Evolutionary conservation across 148 eudicot genomes (phyloP), one percentile per base, ranked within the genome.

Genomic region (Agrostemma githago): DNA sequence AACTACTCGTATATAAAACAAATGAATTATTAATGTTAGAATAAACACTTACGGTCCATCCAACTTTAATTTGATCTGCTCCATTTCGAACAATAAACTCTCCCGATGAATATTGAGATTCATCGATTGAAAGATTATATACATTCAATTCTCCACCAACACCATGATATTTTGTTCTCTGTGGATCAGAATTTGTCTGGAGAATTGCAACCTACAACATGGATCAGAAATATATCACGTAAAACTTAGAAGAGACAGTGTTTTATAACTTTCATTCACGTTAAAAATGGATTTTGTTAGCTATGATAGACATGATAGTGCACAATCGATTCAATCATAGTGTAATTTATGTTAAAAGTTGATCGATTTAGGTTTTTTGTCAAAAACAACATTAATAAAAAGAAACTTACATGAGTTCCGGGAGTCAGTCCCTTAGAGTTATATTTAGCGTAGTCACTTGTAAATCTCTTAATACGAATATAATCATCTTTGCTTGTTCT

Each of bases 21-120:
- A 26, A 26, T 26, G 34, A 26, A 26, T 26, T 26, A 26, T 1
- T 26, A 26, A 26, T 26, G 1, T 26, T 26, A 26, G 34, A 26
- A 8, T 43, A 43, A 43, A 10, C 17, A 60, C 75, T 39, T 57
- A 73, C 76, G 8, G 61, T 73, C 67, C 54, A 73, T 60, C 76
- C 76, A 21, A 61, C 66, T 73, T 73, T 19, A 26, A 73, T 17
- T 5, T 17, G 9, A 6, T 73, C 68, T n/a, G 9, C 40, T 4
- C 62, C 74, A 38, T 71, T 63, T 62, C 6, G 15, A 57, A 60
- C 20, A 6, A 60, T 20, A 19, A 59, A 4, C n/a, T 59, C 62
- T 5, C 26, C 62, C 5, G 62, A 59, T 17, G 62, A 59, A 6
- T 59, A 59, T n/a, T 59, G 21, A n/a, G 62, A 59, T 17, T 5